A percentile compares a stretch with the other conserved stretches of the same genome.
Evolutionary conservation across 1,284 basidiomycete genomes (phyloP).

Genomic region (Cronartium ribicola): DNA sequence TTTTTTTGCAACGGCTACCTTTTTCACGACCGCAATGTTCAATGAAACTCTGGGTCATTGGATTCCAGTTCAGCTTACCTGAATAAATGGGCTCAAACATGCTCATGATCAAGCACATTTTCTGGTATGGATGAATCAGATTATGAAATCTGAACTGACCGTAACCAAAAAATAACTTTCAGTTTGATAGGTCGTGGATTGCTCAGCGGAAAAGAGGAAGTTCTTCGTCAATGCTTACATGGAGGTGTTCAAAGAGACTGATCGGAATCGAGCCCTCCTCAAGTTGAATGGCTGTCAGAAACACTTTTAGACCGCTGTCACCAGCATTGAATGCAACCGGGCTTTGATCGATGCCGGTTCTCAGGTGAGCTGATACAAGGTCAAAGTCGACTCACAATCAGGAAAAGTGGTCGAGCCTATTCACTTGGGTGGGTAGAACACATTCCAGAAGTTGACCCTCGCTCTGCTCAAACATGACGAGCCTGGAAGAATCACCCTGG

Average conservation of each 20-base stretch:
- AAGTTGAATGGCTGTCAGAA: constrained; percentile 13
- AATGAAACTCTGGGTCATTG: neutral
- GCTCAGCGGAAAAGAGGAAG: neutral
- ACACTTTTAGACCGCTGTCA: constrained; percentile 2
- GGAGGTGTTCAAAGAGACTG: neutral
- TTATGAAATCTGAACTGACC: neutral
- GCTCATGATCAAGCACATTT: constrained; percentile 12
- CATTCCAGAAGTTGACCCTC: neutral
- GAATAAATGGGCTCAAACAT: neutral
- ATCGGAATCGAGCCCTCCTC: neutral
- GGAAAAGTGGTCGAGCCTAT: neutral
- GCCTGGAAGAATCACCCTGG: neutral
- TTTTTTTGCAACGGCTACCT: constrained; percentile 11
- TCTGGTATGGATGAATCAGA: neutral
- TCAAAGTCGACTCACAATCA: neutral
- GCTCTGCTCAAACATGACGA: neutral
- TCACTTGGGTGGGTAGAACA: neutral
- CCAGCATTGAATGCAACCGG: constrained; percentile 5
- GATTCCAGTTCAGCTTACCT: constrained; percentile 21
- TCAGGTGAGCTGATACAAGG: neutral
- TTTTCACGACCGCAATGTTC: constrained; percentile 11
- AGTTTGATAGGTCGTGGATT: constrained; percentile 9
- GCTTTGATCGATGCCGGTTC: neutral
- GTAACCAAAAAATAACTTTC: neutral
- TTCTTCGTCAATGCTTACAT: constrained; percentile 13